Percentiles rank a stretch among this genome's conserved stretches.
Evolutionary conservation across 768 basidiomycete genomes (phyloP).

Genomic region (Macrolepiota albuminosa): DNA sequence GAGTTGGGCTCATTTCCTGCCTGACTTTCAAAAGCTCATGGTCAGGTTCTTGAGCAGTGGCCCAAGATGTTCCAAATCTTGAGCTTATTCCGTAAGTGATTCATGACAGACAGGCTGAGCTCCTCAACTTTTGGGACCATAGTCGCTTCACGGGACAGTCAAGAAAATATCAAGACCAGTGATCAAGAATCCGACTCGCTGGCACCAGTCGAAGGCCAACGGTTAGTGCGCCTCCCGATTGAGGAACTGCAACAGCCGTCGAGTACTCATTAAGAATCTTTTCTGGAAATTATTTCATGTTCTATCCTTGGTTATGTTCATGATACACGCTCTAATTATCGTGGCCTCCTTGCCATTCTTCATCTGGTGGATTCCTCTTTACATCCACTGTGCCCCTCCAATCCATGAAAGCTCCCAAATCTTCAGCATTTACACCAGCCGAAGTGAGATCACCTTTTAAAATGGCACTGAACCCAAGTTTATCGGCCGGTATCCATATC

Average conservation of each 20-base stretch:
- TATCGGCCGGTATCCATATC: conserved; percentile 44
- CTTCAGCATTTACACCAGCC: conserved; percentile 38
- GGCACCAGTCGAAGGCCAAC: conserved; percentile 39
- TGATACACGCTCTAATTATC: background rate
- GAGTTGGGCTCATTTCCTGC: background rate
- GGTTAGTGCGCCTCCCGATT: conserved; percentile 69
- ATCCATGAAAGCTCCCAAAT: conserved; percentile 41
- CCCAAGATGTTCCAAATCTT: conserved; percentile 80
- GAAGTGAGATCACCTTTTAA: conserved; percentile 31
- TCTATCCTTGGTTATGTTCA: background rate
- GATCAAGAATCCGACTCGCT: conserved; percentile 1
- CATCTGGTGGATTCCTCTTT: conserved; percentile 39
- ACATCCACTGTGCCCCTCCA: conserved; percentile 40
- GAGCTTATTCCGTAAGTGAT: conserved; percentile 56
- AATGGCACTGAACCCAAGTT: conserved; percentile 35
- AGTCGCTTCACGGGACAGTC: conserved; percentile 48
- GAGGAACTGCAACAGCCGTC: conserved; percentile 50
- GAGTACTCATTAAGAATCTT: conserved; percentile 6
- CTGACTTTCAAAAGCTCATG: conserved; percentile 47
- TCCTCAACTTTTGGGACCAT: background rate
- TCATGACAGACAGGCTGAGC: background rate
- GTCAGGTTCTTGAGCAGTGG: conserved; percentile 77
- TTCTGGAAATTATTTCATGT: background rate
- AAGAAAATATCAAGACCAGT: conserved; percentile 15
- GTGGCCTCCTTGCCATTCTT: conserved; percentile 31